A percentile compares a stretch with the other conserved stretches of the same genome.
Evolutionary conservation across 1,284 basidiomycete species (phyloP).

Genomic region (Agroathelia rolfsii): DNA sequence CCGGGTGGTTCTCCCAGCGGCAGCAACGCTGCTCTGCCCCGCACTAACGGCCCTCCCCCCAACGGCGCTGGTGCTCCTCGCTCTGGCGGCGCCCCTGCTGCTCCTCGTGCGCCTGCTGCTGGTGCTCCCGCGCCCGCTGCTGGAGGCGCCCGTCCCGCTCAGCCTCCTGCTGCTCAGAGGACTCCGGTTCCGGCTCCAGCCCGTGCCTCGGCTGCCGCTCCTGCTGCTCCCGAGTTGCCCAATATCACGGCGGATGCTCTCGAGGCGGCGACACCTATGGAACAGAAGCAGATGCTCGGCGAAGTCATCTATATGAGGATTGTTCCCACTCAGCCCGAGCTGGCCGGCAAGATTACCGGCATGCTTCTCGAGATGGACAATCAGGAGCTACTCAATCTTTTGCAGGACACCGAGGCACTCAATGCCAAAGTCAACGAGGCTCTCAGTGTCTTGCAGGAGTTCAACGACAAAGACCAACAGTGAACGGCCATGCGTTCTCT

Average conservation of each 20-base stretch:
- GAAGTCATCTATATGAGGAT: conserved; percentile 91
- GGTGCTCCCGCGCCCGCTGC: conserved; percentile 27
- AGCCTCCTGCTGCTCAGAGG: conserved; percentile 26
- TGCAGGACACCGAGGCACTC: conserved; percentile 76
- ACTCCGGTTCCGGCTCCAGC: conserved; percentile 24
- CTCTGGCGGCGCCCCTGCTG: conserved; percentile 36
- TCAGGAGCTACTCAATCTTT: conserved; percentile 75
- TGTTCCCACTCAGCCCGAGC: conserved; percentile 62
- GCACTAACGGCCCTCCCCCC: conserved; percentile 43
- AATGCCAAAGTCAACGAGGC: conserved; percentile 86
- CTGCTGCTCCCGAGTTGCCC: conserved; percentile 32
- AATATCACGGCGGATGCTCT: conserved; percentile 48
- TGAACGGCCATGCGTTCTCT: conserved; percentile 15
- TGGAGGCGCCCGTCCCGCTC: conserved; percentile 23
- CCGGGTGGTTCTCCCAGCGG: conserved; percentile 54
- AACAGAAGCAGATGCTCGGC: conserved; percentile 96
- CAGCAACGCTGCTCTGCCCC: conserved; percentile 47
- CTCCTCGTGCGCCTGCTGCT: conserved; percentile 35
- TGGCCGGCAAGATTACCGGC: conserved; percentile 95
- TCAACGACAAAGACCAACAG: conserved; percentile 43
- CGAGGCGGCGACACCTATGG: conserved; percentile 68
- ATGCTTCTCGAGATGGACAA: conserved; percentile 99
- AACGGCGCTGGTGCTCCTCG: too few species aligned
- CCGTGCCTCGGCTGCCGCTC: conserved; percentile 26
- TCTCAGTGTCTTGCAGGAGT: conserved; percentile 71